A percentile compares a stretch with the other conserved stretches of the same genome.
phyloP scores from a whole-genome alignment of 176 grass and related monocot species.

The Phoenix dactylifera region DNA sequence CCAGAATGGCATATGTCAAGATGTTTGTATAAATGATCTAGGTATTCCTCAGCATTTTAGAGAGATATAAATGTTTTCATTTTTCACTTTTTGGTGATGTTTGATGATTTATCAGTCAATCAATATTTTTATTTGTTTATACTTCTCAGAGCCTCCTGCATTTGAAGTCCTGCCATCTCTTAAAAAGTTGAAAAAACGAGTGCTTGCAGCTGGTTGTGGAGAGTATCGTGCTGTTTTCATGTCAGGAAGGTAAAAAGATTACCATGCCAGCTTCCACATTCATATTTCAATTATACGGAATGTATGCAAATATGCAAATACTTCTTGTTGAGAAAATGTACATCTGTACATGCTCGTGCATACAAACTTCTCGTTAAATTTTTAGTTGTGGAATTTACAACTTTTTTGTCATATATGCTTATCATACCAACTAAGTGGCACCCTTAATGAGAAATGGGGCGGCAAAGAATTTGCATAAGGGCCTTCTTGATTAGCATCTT shows the following conservation, averaged over 20 bases:
- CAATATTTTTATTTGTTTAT: not conserved
- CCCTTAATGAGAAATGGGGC: no score
- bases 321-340: no score
- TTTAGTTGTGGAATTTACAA: no score
- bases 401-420: no score
- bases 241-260: slow-evolving; percentile 78
- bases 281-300: no score
- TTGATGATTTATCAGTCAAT: slow-evolving; percentile 13
- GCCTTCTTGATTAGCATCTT: no score
- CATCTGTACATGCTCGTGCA: no score
- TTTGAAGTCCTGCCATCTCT: slow-evolving; percentile 90
- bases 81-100: slow-evolving; percentile 12
- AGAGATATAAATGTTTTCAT: not conserved
- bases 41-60: slow-evolving; percentile 32
- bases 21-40: slow-evolving; percentile 86
- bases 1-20: slow-evolving; percentile 81
- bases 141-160: slow-evolving; percentile 68
- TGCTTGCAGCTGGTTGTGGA: slow-evolving; percentile 61
- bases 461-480: no score
- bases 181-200: slow-evolving; percentile 82
- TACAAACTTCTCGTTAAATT: no score
- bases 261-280: not conserved
- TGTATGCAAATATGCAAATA: no score
- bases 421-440: no score
- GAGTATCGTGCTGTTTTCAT: slow-evolving; percentile 87